Evolutionary conservation across 768 basidiomycete genomes (phyloP).

Genomic region (Cystobasidium ongulense): DNA sequence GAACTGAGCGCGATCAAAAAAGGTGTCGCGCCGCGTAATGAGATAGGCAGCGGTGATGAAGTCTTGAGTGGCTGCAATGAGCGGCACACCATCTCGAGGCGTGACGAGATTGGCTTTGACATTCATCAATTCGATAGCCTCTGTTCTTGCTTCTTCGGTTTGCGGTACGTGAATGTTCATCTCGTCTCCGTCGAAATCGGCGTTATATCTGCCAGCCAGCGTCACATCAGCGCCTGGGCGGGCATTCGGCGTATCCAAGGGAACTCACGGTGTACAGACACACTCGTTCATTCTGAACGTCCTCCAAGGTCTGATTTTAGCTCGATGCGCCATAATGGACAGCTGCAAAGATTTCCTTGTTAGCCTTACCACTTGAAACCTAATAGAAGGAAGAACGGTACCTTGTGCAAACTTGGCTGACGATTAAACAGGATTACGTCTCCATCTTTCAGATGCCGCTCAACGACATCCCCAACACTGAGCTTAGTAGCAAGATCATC

Average conservation of each 20-base stretch:
- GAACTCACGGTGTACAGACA: constrained; percentile 72
- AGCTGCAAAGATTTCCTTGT: constrained; percentile 48
- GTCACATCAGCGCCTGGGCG: neutral
- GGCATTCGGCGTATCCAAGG: neutral
- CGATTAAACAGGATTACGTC: constrained; percentile 97
- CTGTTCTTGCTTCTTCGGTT: constrained; percentile 94
- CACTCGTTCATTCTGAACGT: constrained; percentile 97
- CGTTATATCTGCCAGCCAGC: constrained; percentile 60
- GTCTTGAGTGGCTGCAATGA: constrained; percentile 98
- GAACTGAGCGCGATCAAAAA: constrained; percentile 88
- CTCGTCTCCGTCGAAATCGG: constrained; percentile 98
- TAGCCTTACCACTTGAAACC: neutral
- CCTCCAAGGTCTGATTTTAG: constrained; percentile 92
- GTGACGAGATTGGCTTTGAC: constrained; percentile 96
- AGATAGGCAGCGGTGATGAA: constrained; percentile 98
- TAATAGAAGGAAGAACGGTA: neutral
- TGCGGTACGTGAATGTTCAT: constrained; percentile 99
- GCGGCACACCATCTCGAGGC: constrained; percentile 94
- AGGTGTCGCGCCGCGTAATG: constrained; percentile 81
- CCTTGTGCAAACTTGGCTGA: constrained; percentile 91
- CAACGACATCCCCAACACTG: constrained; percentile 80
- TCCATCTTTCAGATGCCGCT: constrained; percentile 87
- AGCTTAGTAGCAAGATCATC: constrained; percentile 70
- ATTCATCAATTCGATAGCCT: constrained; percentile 93
- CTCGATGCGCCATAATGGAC: constrained; percentile 98